Evolutionary conservation across 2,329 filamentous ascomycete species (phyloP).

Genomic region (Didymellaceae sp.): DNA sequence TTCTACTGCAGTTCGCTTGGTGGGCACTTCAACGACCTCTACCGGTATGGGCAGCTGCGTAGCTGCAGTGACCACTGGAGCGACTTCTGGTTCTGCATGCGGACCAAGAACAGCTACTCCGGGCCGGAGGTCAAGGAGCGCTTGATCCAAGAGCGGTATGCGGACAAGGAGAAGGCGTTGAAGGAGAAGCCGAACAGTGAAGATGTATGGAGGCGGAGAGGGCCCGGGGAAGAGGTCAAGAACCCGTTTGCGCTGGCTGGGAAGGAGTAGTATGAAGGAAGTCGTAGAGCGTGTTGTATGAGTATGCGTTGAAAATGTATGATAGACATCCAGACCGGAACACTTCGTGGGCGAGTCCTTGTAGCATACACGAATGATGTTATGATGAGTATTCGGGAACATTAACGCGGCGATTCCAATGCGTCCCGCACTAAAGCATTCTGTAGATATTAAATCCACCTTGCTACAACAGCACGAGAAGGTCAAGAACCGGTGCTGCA

Average conservation of each 20-base stretch:
- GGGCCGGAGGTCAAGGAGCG: constrained; percentile 63
- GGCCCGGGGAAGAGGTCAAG: constrained; percentile 45
- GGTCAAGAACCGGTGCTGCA: too few relatives aligned
- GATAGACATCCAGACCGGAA: too few relatives aligned
- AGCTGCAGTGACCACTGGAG: constrained; percentile 86
- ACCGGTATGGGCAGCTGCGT: constrained; percentile 80
- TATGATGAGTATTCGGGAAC: too few relatives aligned
- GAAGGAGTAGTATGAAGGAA: constrained; percentile 4
- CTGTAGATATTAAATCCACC: too few relatives aligned
- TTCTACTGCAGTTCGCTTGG: constrained; percentile 94
- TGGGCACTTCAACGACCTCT: constrained; percentile 90
- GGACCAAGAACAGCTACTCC: constrained; percentile 67
- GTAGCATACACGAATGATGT: too few relatives aligned
- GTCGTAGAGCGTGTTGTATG: neutral
- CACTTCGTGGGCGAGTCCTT: too few relatives aligned
- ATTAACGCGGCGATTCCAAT: too few relatives aligned
- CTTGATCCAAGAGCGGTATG: constrained; percentile 70
- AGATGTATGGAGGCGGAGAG: constrained; percentile 84
- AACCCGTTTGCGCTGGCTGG: constrained; percentile 34
- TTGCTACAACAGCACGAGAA: too few relatives aligned
- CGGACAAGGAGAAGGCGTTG: constrained; percentile 70
- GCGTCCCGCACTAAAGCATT: too few relatives aligned
- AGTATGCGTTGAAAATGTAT: neutral
- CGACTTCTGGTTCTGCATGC: constrained; percentile 99
- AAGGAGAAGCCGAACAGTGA: constrained; percentile 77